These are phyloP conservation scores for Phytophthora boehmeriae DNA, from an alignment of 352 stramenopile genomes.

Conservation along the genomic window DNA sequence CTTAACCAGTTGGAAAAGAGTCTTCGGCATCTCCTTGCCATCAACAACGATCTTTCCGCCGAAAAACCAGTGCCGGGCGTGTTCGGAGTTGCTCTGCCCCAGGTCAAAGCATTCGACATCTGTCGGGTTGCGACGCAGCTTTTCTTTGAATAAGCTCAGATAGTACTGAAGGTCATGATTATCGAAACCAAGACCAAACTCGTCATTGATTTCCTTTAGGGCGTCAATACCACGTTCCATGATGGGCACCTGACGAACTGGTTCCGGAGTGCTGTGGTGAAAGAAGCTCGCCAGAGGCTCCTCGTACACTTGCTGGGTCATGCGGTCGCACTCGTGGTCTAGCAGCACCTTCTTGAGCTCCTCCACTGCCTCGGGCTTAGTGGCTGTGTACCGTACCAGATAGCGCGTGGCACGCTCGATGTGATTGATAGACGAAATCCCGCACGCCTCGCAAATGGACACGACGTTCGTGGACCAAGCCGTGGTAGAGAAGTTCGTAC, in stretches of 20 bases:
- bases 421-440: slow-evolving; percentile 86
- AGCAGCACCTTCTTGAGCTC: slow-evolving; percentile 58
- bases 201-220: slow-evolving; percentile 94
- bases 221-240: slow-evolving; percentile 92
- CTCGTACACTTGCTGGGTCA: slow-evolving; percentile 96
- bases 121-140: slow-evolving; percentile 95
- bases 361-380: slow-evolving; percentile 39
- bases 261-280: slow-evolving; percentile 60
- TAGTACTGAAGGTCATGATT: slow-evolving; percentile 98
- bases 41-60: slow-evolving; percentile 97
- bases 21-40: slow-evolving; percentile 93
- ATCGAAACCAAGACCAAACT: slow-evolving; percentile 96
- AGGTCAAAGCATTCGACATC: slow-evolving; percentile 99
- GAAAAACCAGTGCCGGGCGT: slow-evolving; percentile 99
- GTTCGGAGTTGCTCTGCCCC: slow-evolving; percentile 97
- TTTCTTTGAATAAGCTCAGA: slow-evolving; percentile 94
- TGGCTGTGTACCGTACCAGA: slow-evolving; percentile 57
- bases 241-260: slow-evolving; percentile 91
- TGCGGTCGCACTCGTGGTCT: slow-evolving; percentile 85
- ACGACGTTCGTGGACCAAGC: slow-evolving; percentile 97
- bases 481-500: slow-evolving; percentile 95
- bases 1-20: slow-evolving; percentile 99
- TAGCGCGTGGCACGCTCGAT: slow-evolving; percentile 94
- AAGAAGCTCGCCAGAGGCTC: slow-evolving; percentile 89
- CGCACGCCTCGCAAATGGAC: slow-evolving; percentile 94